Conservation (phyloP, 148 eudicot species). For the Bassia scoparia region DNA sequence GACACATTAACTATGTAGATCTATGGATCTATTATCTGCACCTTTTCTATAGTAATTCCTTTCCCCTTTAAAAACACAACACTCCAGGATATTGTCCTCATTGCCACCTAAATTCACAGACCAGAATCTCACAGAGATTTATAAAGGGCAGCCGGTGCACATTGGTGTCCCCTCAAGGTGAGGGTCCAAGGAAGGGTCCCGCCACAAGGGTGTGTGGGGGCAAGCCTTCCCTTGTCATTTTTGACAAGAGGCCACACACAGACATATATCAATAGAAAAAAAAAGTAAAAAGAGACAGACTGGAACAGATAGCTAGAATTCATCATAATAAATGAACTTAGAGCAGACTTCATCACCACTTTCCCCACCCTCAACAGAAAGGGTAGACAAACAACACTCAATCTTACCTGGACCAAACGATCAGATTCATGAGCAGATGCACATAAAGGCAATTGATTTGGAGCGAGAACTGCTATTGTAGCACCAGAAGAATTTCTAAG, state of each 20-base stretch:
- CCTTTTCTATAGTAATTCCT: background rate
- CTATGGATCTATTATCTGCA: background rate
- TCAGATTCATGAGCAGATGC: constrained; percentile 93
- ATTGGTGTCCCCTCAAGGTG: no score
- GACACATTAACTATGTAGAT: background rate
- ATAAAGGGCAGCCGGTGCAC: background rate
- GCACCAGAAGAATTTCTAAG: constrained; percentile 84
- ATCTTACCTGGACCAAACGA: constrained; percentile 79
- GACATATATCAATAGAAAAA: background rate
- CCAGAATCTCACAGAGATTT: background rate
- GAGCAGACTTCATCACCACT: background rate
- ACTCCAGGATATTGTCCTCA: background rate
- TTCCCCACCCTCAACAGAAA: background rate
- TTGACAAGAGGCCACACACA: no score
- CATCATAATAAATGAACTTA: background rate
- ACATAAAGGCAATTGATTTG: constrained; percentile 79
- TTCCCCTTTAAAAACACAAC: background rate
- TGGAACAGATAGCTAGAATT: background rate
- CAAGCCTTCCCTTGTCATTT: no score
- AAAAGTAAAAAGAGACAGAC: background rate
- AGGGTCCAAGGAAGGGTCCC: no score
- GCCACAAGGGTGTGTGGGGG: no score
- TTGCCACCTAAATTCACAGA: background rate
- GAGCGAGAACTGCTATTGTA: constrained; percentile 68
- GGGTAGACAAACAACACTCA: constrained; percentile 4